Conservation (phyloP, 1,284 basidiomycete genomes). For the Leccinum pachyderme region DNA sequence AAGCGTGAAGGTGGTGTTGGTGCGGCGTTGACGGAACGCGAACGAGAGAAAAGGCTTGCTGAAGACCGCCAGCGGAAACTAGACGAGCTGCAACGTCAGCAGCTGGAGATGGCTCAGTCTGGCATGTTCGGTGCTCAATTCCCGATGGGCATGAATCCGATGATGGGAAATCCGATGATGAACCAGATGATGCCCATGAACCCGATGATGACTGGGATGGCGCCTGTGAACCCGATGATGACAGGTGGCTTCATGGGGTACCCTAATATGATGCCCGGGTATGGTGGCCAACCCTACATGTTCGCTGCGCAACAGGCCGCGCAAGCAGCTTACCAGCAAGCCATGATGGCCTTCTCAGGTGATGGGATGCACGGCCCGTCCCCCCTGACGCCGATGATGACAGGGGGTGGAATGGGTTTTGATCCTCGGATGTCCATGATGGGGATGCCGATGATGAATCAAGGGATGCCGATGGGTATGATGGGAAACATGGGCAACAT, state of each 20-base stretch:
- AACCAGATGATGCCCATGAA: conserved; percentile 47
- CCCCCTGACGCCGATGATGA: conserved; percentile 56
- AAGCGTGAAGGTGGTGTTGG: conserved; percentile 95
- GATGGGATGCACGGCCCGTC: conserved; percentile 38
- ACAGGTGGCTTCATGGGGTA: conserved; percentile 46
- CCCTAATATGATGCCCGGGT: conserved; percentile 64
- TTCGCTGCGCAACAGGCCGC: conserved; percentile 87
- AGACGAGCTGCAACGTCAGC: conserved; percentile 86
- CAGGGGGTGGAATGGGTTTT: conserved; percentile 43
- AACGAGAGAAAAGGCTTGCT: conserved; percentile 85
- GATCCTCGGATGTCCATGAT: conserved; percentile 58
- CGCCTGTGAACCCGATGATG: conserved; percentile 50
- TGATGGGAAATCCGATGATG: conserved; percentile 49
- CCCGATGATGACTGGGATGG: conserved; percentile 56
- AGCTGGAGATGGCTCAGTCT: conserved; percentile 84
- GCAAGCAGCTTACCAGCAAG: conserved; percentile 86
- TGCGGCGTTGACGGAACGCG: conserved; percentile 90
- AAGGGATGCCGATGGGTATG: conserved; percentile 36
- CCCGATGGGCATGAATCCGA: conserved; percentile 39
- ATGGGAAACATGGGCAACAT: conserved; percentile 37
- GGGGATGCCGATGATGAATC: conserved; percentile 50
- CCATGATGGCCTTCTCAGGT: conserved; percentile 87
- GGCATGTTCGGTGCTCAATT: conserved; percentile 59
- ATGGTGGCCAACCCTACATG: conserved; percentile 77
- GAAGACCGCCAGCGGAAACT: conserved; percentile 92